Evolutionary conservation across 2,329 filamentous ascomycete species (phyloP).

Genomic region (Furcasterigmium sp.): DNA sequence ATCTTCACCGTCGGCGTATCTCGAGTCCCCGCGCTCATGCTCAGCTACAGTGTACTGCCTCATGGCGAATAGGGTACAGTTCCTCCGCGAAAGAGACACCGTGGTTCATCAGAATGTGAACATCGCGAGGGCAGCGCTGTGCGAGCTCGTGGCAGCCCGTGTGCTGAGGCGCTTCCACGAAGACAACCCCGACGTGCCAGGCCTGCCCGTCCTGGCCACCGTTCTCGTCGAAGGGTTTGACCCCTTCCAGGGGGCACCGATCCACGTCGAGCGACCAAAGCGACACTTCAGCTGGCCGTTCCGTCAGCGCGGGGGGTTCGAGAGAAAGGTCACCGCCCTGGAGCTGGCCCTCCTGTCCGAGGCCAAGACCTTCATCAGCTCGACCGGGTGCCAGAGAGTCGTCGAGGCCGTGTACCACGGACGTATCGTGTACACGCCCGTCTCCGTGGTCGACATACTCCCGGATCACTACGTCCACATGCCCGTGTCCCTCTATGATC

Average conservation of each 20-base stretch:
- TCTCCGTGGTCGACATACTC: conserved; percentile 66
- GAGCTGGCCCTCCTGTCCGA: conserved; percentile 70
- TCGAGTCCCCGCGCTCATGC: neutral
- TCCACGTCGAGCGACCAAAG: conserved; percentile 37
- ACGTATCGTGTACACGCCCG: conserved; percentile 64
- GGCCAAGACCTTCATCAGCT: conserved; percentile 61
- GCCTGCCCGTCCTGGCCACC: conserved; percentile 60
- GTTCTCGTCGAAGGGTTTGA: conserved; percentile 68
- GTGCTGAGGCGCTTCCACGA: conserved; percentile 65
- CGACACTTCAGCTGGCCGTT: conserved; percentile 29
- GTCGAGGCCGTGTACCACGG: conserved; percentile 67
- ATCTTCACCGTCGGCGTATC: neutral
- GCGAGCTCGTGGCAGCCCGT: conserved; percentile 63
- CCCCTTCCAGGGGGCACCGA: conserved; percentile 64
- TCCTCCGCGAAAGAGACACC: conserved; percentile 61
- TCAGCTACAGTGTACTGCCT: conserved; percentile 67
- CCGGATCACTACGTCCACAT: conserved; percentile 70
- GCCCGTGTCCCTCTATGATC: conserved; percentile 65
- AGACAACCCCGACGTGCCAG: conserved; percentile 56
- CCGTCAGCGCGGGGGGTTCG: conserved; percentile 31
- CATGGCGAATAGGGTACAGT: conserved; percentile 65
- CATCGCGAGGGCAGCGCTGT: conserved; percentile 60
- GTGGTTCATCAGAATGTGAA: conserved; percentile 66
- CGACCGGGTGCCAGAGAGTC: conserved; percentile 63
- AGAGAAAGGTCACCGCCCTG: conserved; percentile 59